Conservation (phyloP, 257 asterid species). For the Nicotiana attenuata region DNA sequence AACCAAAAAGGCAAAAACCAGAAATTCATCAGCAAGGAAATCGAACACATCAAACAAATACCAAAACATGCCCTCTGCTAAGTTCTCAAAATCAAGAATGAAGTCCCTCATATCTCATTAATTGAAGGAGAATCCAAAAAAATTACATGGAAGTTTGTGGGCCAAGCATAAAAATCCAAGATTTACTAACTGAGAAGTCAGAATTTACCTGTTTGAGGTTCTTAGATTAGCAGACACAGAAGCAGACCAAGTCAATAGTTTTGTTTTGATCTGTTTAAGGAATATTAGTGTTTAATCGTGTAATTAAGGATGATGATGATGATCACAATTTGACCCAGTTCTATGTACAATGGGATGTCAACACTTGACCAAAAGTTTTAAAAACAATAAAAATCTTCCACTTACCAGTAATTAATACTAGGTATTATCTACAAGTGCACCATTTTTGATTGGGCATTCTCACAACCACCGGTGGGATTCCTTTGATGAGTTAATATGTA, state of each 20-base stretch:
- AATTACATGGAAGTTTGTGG: background rate
- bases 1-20: slow-evolving; percentile 8
- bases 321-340: background rate
- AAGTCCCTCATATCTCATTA: slow-evolving; percentile 3
- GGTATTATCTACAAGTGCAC: too few relatives aligned
- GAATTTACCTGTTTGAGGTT: background rate
- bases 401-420: too few relatives aligned
- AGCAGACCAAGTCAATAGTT: background rate
- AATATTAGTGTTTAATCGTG: background rate
- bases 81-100: slow-evolving; percentile 12
- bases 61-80: slow-evolving; percentile 16
- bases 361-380: background rate
- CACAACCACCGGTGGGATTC: too few relatives aligned
- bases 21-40: slow-evolving; percentile 9
- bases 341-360: background rate
- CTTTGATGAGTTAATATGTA: too few relatives aligned
- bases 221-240: background rate
- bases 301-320: background rate
- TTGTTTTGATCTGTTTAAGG: background rate
- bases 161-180: background rate
- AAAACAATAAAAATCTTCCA: too few relatives aligned
- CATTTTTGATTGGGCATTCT: too few relatives aligned
- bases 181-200: background rate
- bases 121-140: slow-evolving; percentile 7
- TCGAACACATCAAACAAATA: slow-evolving; percentile 12